A percentile compares a stretch with the other conserved stretches of the same genome.
Conservation (phyloP, 148 eudicot genomes). For the Rhododendron williamsianum region DNA sequence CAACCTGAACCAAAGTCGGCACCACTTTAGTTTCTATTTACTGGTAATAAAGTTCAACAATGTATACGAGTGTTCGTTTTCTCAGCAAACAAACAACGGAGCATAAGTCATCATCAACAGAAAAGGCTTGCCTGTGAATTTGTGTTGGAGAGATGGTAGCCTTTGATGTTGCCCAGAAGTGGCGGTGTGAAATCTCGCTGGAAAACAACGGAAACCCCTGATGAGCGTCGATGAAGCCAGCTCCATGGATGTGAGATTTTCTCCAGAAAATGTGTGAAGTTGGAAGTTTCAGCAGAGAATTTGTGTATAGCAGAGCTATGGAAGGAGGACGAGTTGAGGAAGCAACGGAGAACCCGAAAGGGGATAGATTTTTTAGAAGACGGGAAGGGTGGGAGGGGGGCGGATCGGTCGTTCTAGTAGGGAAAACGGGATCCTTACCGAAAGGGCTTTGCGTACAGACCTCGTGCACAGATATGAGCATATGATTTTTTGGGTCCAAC, state of each 20-base stretch:
- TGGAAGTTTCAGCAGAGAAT: background rate
- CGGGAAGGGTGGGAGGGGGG: background rate
- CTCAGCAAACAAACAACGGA: no score
- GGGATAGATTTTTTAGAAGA: background rate
- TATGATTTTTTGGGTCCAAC: no score
- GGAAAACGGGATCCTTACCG: no score
- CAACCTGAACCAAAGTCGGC: background rate
- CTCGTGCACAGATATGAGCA: no score
- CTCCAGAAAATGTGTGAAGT: background rate
- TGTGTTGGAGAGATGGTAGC: slow-evolving; percentile 5
- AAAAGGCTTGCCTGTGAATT: slow-evolving; percentile 16
- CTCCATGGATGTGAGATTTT: slow-evolving; percentile 16
- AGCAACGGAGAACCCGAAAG: background rate
- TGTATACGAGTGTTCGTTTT: background rate
- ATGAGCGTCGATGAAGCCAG: slow-evolving; percentile 16
- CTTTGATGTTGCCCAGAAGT: slow-evolving; percentile 6
- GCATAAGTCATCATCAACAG: background rate
- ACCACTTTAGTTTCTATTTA: no score
- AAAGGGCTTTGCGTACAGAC: no score
- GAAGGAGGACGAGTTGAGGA: background rate
- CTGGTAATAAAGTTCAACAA: background rate
- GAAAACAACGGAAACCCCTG: background rate
- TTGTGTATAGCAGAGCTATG: background rate
- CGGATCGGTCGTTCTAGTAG: no score
- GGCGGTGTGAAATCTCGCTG: background rate